Percentiles rank a stretch among this genome's conserved stretches.
Evolutionary conservation across 2,329 filamentous ascomycete species (phyloP).

Genomic region (Neophaeococcomyces mojaviensis): DNA sequence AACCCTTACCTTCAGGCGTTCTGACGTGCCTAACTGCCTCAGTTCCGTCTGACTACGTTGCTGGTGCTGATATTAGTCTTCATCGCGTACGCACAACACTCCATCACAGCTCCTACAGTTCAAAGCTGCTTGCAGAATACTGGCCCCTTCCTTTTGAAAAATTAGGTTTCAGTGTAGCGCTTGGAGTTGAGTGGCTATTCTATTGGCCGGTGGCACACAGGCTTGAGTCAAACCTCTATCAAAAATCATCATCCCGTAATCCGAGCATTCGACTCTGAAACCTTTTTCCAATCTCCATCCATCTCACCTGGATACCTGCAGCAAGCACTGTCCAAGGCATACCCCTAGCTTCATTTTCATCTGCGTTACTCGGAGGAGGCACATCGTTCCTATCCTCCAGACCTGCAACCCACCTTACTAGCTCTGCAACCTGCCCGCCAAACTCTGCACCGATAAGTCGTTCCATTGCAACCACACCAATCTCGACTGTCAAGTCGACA

Average conservation of each 20-base stretch:
- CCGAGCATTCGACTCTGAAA: conserved; percentile 24
- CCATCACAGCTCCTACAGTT: no score
- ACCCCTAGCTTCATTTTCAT: conserved; percentile 54
- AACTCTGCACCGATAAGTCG: conserved; percentile 62
- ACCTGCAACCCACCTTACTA: conserved; percentile 72
- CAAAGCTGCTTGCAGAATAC: no score
- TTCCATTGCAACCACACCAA: conserved; percentile 48
- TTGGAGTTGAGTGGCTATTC: no score
- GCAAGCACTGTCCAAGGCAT: conserved; percentile 54
- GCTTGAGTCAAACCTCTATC: no score
- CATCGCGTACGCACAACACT: no score
- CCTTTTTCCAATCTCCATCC: conserved; percentile 53
- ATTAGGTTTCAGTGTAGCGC: no score
- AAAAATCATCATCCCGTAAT: conserved; percentile 18
- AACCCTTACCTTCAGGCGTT: no score
- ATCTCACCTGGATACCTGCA: conserved; percentile 70
- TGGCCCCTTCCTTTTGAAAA: no score
- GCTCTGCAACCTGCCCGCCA: conserved; percentile 72
- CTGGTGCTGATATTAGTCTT: no score
- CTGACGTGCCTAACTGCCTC: no score
- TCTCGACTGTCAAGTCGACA: conserved; percentile 64
- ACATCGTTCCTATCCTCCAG: conserved; percentile 57
- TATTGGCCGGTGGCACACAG: no score
- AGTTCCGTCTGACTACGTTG: no score
- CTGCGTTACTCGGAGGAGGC: conserved; percentile 33